Base-by-base conservation (phyloP, 2,329 filamentous ascomycete species). In the Exserohilum turcica region DNA sequence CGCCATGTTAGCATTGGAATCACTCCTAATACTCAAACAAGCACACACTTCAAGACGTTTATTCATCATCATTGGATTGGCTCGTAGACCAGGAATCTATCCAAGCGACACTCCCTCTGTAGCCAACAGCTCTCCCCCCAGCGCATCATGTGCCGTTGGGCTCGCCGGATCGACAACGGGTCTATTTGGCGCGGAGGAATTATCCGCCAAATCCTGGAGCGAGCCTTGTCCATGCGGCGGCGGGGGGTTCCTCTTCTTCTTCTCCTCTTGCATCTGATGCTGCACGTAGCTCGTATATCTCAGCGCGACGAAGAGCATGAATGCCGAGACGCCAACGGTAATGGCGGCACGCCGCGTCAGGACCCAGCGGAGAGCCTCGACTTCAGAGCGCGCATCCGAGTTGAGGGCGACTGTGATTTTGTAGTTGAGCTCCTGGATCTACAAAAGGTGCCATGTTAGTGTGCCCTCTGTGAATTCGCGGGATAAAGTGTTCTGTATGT, bases 371-470 rank as follows among this genome's bases (percentile, higher is more conserved):
- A 99, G 79, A 1, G 88, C 89, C 74, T 99, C 94, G 43, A 97
- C 92, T 65, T 97, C 90, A 4, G 90, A 93, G 72, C 93, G 92
- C 42, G 89, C 86, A 74, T 97, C 94, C 57, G 91, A 94, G 73
- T 91, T 95, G 37, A 99, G 82, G 35, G 85, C 83, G 28, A 96
- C 91, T 18, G 90, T 95, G 74, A 99, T 97, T 73, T 96, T 94
- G 77, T 97, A 96, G 76, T 93, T 96, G 63, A 97, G 83, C 78
- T 96, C 89, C 80, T 97, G 92, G 58, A 96, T 92, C 82, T 91
- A 66, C 1, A 7, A 7, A 29, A 24, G 5, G n/a, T n/a, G 16
- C 13, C 9, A 5, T 10, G 31, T 48, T 18, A 47, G 48, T 19
- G 16, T 33, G 16, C 9, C n/a, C n/a, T n/a, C n/a, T n/a, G n/a